Base-by-base conservation (phyloP, 2,329 filamentous ascomycete species). In the Sclerotiophoma versabilis region DNA sequence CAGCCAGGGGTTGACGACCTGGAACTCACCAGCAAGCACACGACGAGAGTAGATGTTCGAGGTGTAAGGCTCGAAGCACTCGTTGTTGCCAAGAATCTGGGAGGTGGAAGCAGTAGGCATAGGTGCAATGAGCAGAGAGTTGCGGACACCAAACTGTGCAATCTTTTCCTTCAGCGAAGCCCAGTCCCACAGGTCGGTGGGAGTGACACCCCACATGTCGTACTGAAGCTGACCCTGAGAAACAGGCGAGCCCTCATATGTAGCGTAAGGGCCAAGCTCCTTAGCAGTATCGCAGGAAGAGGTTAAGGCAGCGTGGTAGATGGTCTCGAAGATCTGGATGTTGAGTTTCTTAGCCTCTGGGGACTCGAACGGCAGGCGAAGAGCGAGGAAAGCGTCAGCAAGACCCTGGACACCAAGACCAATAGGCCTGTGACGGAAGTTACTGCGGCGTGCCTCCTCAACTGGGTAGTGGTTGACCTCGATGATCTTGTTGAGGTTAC, bases 41-140 rank as follows among this genome's bases (percentile, higher is more conserved):
- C 95, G 93, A 62, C 95, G 93, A 68, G 93, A 96, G 83, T 99
- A 99, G 77, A 99, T 99, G 84, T 99, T 99, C 68, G 93, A 98
- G 4, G 95, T 99, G 82, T 99, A 99, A 33, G 95, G 95, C 84
- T 99, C 95, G 76, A 99, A 99, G 84, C 95, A 99, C 81, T 99
- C 95, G 76, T 99, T 99, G 85, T 97, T 96, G 70, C 95, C 95
- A 67, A 99, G 84, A 74, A 99, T 99, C 81, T 99, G 95, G 56
- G 92, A 96, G 30, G 95, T 99, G 61, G 90, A 95, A 52, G 95
- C 95, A 71, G 95, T 99, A 22, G 95, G 95, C 95, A 99, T 99
- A 58, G 95, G 95, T 3, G 95, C 95, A 67, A 98, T 85, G 57
- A 99, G 85, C 70, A 99, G 81, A 75, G 91, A 96, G 88, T 99